Base-by-base conservation (phyloP, 176 grass and related monocot species). In the Stipa capillata region DNA sequence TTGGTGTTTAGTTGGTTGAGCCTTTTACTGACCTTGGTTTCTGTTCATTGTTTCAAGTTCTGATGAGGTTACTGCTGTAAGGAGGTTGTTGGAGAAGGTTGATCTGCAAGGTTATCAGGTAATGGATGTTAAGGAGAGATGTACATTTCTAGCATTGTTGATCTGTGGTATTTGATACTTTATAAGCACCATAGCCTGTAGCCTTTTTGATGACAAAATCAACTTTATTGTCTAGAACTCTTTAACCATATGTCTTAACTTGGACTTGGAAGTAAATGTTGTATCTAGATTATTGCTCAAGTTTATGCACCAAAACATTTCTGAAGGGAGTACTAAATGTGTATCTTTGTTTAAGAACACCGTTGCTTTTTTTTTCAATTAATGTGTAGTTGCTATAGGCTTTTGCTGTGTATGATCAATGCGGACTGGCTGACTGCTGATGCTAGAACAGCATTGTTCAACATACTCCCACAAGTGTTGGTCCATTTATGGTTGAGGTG, bases 41-140 rank as follows among this genome's bases (percentile, higher is more conserved):
- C 39, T 86, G 36, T 34, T 43, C 28, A 72, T 76, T 71, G 72
- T 71, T n/a, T 85, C 77, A 80, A 98, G 95, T 79, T 89, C 82
- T 75, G 92, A 98, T 87, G 95, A 98, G 57, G 78, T 92, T 51
- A 63, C 68, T 91, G 95, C 92, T 56, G 53, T 89, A 83, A 86
- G 39, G 80, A 98, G 41, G 66, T 69, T 98, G 78, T 72, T 98
- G 69, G 83, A 91, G 77, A 98, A 92, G 80, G 76, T 89, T 72
- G 84, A 90, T 80, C 87, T 98, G 27, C 72, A 92, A 91, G 95
- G 95, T 72, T 98, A 94, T 76, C 95, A 98, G 94, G 94, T 85
- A 89, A 79, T 49, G 60, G 24, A 31, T 70, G 68, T 69, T 79
- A 52, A 24, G 21, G 50, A 42, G 21, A 69, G 53, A 74, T 69